A percentile compares a stretch with the other conserved stretches of the same genome.
Conservation (phyloP, 176 grass and related monocot genomes). For the Carex littledalei region DNA sequence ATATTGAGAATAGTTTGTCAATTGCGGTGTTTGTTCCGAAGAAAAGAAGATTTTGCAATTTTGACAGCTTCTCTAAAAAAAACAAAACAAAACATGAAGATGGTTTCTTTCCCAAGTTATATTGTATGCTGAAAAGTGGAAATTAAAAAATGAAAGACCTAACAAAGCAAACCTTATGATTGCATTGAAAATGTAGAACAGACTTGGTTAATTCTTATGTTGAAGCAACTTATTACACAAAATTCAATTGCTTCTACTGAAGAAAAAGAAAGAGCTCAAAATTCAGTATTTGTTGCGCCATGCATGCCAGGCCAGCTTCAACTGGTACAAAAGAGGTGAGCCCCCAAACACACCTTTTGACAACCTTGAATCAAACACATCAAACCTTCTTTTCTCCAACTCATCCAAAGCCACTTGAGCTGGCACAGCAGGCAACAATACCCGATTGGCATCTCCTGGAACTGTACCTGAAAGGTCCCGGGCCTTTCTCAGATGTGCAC, state of each 20-base stretch:
- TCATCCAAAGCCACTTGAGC: conserved; percentile 68
- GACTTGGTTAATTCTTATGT: not conserved
- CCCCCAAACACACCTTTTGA: conserved; percentile 57
- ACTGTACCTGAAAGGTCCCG: conserved; percentile 50
- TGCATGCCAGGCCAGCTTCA: conserved; percentile 74
- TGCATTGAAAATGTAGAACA: not conserved
- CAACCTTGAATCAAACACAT: conserved; percentile 75
- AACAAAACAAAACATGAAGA: not conserved
- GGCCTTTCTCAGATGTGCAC: conserved; percentile 68
- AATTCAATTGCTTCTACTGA: conserved; percentile 19
- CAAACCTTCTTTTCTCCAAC: conserved; percentile 45
- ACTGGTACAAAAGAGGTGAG: conserved; percentile 77
- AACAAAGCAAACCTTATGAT: not conserved
- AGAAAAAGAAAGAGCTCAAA: not conserved
- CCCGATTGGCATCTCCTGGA: conserved; percentile 40
- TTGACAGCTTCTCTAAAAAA: not conserved
- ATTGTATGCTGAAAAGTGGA: not conserved
- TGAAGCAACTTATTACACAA: not conserved
- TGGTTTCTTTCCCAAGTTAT: not conserved
- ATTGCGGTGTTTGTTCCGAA: not conserved
- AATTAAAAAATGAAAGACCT: not conserved
- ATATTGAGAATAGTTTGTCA: not conserved
- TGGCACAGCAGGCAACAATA: conserved; percentile 65
- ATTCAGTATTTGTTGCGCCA: conserved; percentile 42
- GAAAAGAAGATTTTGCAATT: not conserved